Evolutionary conservation across 2,329 filamentous ascomycete species (phyloP).

Genomic region (Dothideomycetes sp.): DNA sequence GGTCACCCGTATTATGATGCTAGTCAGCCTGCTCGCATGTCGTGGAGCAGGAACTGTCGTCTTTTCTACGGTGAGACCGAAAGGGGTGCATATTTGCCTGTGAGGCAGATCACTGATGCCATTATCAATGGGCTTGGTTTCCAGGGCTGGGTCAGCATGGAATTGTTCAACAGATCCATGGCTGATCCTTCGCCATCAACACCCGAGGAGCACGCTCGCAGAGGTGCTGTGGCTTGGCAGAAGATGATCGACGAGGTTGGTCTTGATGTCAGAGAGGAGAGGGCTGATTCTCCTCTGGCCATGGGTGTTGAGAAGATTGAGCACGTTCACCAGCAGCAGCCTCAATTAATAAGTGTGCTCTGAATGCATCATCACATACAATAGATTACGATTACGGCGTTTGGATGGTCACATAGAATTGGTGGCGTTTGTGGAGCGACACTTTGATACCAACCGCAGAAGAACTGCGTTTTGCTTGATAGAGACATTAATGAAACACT

Average conservation of each 20-base stretch:
- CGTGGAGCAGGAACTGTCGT: constrained; percentile 62
- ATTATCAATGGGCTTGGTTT: constrained; percentile 56
- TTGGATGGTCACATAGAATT: not conserved
- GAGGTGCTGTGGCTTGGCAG: constrained; percentile 42
- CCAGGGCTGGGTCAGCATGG: constrained; percentile 59
- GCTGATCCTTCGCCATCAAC: constrained; percentile 39
- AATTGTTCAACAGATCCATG: constrained; percentile 56
- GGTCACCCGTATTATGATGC: constrained; percentile 46
- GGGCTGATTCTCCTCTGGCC: not conserved
- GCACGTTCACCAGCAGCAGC: too few species aligned
- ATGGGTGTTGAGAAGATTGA: not conserved
- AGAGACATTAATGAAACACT: not conserved
- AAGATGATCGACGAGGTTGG: constrained; percentile 16
- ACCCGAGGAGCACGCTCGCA: constrained; percentile 43
- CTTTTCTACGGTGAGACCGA: constrained; percentile 52
- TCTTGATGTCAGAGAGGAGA: not conserved
- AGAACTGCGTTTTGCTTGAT: not conserved
- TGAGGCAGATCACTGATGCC: constrained; percentile 47
- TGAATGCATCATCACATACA: not conserved
- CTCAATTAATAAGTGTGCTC: too few species aligned
- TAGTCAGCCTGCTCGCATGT: constrained; percentile 55
- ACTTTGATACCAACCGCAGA: not conserved
- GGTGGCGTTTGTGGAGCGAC: not conserved
- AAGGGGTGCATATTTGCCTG: constrained; percentile 56
- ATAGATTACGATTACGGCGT: not conserved